Evolutionary conservation across 345 rosid species (phyloP).

Genomic region (Syzygium aromaticum): DNA sequence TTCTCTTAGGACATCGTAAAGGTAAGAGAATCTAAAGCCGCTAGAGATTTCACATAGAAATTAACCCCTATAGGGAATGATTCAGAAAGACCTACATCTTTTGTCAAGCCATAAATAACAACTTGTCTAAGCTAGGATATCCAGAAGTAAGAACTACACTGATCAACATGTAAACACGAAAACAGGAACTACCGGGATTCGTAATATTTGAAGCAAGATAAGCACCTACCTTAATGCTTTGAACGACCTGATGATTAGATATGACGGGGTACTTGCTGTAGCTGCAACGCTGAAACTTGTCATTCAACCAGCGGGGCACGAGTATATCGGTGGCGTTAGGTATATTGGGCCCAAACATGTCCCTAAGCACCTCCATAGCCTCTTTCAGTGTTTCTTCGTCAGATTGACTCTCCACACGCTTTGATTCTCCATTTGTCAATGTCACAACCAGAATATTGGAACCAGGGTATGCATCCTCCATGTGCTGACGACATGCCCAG

Average conservation of each 20-base stretch:
- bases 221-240: slow-evolving; percentile 52
- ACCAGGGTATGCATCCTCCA: slow-evolving; percentile 95
- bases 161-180: neutral
- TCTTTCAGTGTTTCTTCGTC: slow-evolving; percentile 68
- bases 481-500: slow-evolving; percentile 60
- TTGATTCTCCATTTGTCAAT: slow-evolving; percentile 84
- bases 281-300: slow-evolving; percentile 96
- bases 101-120: neutral
- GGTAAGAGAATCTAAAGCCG: neutral
- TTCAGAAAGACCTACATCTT: neutral
- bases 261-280: slow-evolving; percentile 92
- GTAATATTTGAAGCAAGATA: neutral
- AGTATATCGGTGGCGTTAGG: slow-evolving; percentile 45
- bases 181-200: neutral
- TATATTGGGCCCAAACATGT: slow-evolving; percentile 84
- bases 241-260: slow-evolving; percentile 41
- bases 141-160: neutral
- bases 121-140: neutral
- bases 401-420: slow-evolving; percentile 84
- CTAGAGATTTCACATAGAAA: neutral
- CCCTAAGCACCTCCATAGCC: slow-evolving; percentile 77
- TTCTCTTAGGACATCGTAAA: neutral
- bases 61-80: neutral
- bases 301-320: slow-evolving; percentile 97
- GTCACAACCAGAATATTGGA: slow-evolving; percentile 87